phyloP scores from a whole-genome alignment of 1,139 yeast genomes.

The Candida glucosophila region DNA sequence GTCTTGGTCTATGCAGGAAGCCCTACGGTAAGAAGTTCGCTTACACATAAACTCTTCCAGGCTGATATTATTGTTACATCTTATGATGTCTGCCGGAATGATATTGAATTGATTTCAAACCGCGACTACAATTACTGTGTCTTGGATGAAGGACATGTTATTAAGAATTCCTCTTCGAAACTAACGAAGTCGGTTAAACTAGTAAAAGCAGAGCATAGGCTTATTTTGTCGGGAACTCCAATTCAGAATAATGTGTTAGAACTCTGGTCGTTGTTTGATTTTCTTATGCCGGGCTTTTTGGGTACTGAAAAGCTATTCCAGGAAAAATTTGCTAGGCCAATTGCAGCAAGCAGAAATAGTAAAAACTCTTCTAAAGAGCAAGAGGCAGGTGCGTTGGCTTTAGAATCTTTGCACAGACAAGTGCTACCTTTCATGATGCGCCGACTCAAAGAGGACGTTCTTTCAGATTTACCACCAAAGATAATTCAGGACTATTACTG shows the following conservation, averaged over 20 bases:
- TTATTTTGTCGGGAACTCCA: slow-evolving; percentile 93
- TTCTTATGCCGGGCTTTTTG: slow-evolving; percentile 95
- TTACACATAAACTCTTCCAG: slow-evolving; percentile 44
- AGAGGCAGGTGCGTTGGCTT: slow-evolving; percentile 93
- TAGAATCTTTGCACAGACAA: slow-evolving; percentile 93
- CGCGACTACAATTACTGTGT: slow-evolving; percentile 89
- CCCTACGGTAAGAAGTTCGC: slow-evolving; percentile 60
- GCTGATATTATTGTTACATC: slow-evolving; percentile 89
- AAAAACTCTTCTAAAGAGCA: slow-evolving; percentile 91
- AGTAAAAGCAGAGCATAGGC: slow-evolving; percentile 77
- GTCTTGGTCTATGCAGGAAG: slow-evolving; percentile 88
- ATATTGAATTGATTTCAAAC: slow-evolving; percentile 51
- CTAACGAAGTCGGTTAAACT: slow-evolving; percentile 81
- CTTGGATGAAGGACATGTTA: slow-evolving; percentile 95
- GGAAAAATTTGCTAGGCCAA: slow-evolving; percentile 94
- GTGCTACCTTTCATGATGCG: slow-evolving; percentile 94
- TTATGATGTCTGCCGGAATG: slow-evolving; percentile 93
- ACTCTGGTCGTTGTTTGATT: slow-evolving; percentile 95
- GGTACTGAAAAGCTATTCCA: slow-evolving; percentile 94
- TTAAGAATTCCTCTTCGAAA: slow-evolving; percentile 85
- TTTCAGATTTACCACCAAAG: slow-evolving; percentile 95
- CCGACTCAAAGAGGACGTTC: slow-evolving; percentile 91
- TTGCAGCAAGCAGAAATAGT: slow-evolving; percentile 86
- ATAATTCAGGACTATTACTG: slow-evolving; percentile 97
- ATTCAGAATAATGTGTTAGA: slow-evolving; percentile 96